Base-by-base conservation (phyloP, 352 stramenopile species). In the Phytophthora podocarpi region DNA sequence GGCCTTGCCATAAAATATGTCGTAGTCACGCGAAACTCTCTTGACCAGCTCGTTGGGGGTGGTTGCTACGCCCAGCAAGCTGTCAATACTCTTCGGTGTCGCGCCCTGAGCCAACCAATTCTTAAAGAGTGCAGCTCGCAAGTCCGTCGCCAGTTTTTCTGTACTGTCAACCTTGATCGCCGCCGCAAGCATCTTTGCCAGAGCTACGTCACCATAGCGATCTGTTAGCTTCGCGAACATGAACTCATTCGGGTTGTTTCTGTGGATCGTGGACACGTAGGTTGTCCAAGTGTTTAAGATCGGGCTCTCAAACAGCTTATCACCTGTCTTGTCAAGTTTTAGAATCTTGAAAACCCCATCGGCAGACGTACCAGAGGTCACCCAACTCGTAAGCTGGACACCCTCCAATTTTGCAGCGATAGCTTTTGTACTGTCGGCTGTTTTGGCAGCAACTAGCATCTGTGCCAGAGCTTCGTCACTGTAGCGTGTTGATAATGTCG, bases 121-220 rank as follows among this genome's bases (percentile, higher is more conserved):
- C 1, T 43, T 23, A 16, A 43, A 43, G 8, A 28, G 37, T 13
- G 27, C 3, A 1, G 37, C 10, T 13, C 16, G 37, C 37, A 43
- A n/a, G 8, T 43, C 20, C 7, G 3, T 28, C 4, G 36, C 36
- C 5, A 58, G 34, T 15, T 20, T 3, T 4, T 10, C 36, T 1
- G 36, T 41, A 10, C 13, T 39, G 1, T 16, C 15, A n/a, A 31
- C 39, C 18, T 11, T 28, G 1, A 35, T 40, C 5, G 51, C 50
- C 15, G 20, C 37, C 9, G 15, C 37, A 15, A 50, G 41, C 51
- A 59, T 42, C 37, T 34, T 51, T 1, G 51, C 51, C 15, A 59
- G 28, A 6, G 13, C n/a, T 2, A 16, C 51, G n/a, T 43, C 28
- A 1, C 10, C 15, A 26, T 52, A 45, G n/a, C 31, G 39, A 27